Evolutionary conservation across 441 rosid genomes (phyloP).

Genomic region (Jatropha podagrica): DNA sequence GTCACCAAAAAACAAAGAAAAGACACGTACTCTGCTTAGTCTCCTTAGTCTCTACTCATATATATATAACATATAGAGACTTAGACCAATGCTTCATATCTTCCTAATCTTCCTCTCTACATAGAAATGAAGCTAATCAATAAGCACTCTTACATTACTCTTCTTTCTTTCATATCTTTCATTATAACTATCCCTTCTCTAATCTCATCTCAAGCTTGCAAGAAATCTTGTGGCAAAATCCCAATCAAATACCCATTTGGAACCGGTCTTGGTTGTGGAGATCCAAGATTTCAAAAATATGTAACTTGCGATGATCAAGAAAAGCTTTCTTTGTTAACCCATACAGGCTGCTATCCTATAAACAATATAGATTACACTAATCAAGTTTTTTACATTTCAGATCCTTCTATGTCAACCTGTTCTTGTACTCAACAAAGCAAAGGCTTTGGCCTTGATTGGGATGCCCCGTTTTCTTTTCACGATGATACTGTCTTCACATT

Average conservation of each 20-base stretch:
- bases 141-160: slow-evolving; percentile 14
- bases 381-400: slow-evolving; percentile 61
- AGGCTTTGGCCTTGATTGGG: slow-evolving; percentile 88
- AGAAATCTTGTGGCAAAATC: slow-evolving; percentile 59
- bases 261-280: slow-evolving; percentile 78
- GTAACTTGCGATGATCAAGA: slow-evolving; percentile 49
- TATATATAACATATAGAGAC: not conserved
- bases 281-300: slow-evolving; percentile 69
- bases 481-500: slow-evolving; percentile 77
- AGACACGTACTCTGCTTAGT: not conserved
- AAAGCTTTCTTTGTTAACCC: slow-evolving; percentile 62
- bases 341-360: slow-evolving; percentile 75
- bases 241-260: slow-evolving; percentile 78
- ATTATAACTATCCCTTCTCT: slow-evolving; percentile 29
- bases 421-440: slow-evolving; percentile 71
- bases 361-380: slow-evolving; percentile 63
- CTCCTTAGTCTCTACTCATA: not conserved
- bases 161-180: slow-evolving; percentile 29
- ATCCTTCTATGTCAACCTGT: slow-evolving; percentile 89
- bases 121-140: slow-evolving; percentile 31
- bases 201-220: slow-evolving; percentile 62
- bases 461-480: slow-evolving; percentile 81
- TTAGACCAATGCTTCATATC: slow-evolving; percentile 3
- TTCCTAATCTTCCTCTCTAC: not conserved
- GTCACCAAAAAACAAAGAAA: slow-evolving; percentile 7